Base-by-base conservation (phyloP, 2,329 filamentous ascomycete genomes). In the Fusarium sp. region DNA sequence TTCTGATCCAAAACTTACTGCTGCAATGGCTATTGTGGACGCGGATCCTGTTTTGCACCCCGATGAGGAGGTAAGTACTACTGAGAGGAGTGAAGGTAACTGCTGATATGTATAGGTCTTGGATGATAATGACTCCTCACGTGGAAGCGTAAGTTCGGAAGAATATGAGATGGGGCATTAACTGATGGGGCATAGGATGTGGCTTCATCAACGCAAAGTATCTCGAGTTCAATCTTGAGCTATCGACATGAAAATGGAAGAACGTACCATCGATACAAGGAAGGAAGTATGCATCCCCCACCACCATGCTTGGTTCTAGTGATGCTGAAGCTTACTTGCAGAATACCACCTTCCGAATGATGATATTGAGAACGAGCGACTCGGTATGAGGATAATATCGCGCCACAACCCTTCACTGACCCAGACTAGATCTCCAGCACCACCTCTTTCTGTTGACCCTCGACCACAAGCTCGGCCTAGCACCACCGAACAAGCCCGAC, bases 271-370 rank as follows among this genome's bases (percentile, higher is more conserved):
- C 38, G 60, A 5, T 68, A 53, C 11, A 62, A 60, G 20, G 67
- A 69, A 15, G 67, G 67, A 18, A 65, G 67, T 69, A 18, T 5
- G 67, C 34, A 0, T 5, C 3, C 5, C 4, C 3, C 3, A 10
- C 1, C 18, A 22, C 3, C 5, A 10, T 2, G 13, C 1, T 4
- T 16, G 0, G 8, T 0, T 3, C 0, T 4, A 6, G 1, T 6
- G 2, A 30, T 4, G 3, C 32, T 51, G 6, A 64, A n/a, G 1
- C 0, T 9, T 22, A 2, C 0, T 7, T 2, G 15, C 2, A 69
- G 66, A 69, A 52, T 69, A 69, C 10, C 43, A 56, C 5, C 55
- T 69, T 2, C 67, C 65, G 0, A 69, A 69, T 13, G 67, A 69
- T 8, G 65, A 62, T 1, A 24, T 44, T 2, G 67, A 69, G 10